Evolutionary conservation across 495 filamentous ascomycete genomes (phyloP).

Genomic region (Penicillium lagena): DNA sequence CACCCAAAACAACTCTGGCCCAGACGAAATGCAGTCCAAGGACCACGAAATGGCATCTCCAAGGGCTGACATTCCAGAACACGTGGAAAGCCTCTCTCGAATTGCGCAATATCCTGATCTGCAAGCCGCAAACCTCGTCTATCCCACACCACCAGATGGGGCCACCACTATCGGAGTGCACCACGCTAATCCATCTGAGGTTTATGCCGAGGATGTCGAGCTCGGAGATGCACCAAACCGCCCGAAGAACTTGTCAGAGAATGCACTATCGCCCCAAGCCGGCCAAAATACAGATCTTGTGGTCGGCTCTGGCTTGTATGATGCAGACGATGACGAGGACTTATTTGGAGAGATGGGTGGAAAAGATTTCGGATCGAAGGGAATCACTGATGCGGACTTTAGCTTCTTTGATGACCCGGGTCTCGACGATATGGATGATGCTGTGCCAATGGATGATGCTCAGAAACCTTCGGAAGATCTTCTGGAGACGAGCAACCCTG

Average conservation of each 20-base stretch:
- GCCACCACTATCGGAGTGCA: constrained; percentile 37
- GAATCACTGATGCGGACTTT: constrained; percentile 85
- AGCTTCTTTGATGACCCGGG: constrained; percentile 77
- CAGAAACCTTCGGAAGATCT: constrained; percentile 8
- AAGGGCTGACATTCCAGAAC: constrained; percentile 18
- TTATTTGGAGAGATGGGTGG: constrained; percentile 66
- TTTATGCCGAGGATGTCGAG: constrained; percentile 26
- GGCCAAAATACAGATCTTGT: constrained; percentile 16
- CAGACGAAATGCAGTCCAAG: constrained; percentile 22
- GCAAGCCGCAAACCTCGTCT: constrained; percentile 58
- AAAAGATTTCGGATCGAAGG: constrained; percentile 72
- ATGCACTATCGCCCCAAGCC: constrained; percentile 17
- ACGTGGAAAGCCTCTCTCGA: constrained; percentile 41
- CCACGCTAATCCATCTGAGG: constrained; percentile 15
- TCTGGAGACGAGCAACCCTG: constrained; percentile 5
- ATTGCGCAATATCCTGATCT: constrained; percentile 45
- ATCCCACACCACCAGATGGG: constrained; percentile 84
- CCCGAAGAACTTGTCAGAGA: constrained; percentile 12
- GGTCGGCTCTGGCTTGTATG: constrained; percentile 38
- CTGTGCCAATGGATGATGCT: constrained; percentile 1
- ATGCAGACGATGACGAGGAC: constrained; percentile 51
- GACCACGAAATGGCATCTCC: constrained; percentile 22
- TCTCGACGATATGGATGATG: constrained; percentile 26
- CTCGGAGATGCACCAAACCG: constrained; percentile 9
- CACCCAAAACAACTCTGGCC: constrained; percentile 17